Percentiles rank a stretch among this genome's conserved stretches.
These are phyloP conservation scores for Rubia occidens DNA, from an alignment of 305 asterid species.

Conservation along the genomic window DNA sequence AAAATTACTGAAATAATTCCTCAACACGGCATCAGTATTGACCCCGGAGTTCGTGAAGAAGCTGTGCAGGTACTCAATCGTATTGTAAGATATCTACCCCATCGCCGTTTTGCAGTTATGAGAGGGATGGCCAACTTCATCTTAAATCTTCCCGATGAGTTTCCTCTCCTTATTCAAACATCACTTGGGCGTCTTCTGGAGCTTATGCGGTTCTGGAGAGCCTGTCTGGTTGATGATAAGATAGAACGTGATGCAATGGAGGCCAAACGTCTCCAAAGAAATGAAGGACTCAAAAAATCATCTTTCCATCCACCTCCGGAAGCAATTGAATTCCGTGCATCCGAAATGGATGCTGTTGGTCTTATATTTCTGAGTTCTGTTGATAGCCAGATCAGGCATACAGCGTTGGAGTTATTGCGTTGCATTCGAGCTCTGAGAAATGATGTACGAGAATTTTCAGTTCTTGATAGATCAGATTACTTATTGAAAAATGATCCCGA, in stretches of 20 bases:
- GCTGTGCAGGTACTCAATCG: conserved; percentile 95
- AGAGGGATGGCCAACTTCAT: conserved; percentile 95
- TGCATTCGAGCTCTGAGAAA: conserved; percentile 87
- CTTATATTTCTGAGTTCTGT: conserved; percentile 95
- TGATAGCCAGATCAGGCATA: conserved; percentile 97
- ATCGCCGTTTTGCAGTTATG: conserved; percentile 98
- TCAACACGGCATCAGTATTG: conserved; percentile 97
- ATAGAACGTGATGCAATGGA: conserved; percentile 49
- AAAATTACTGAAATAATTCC: conserved; percentile 96
- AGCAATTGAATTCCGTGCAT: conserved; percentile 77
- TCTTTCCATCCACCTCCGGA: conserved; percentile 75
- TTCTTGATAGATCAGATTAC: conserved; percentile 55
- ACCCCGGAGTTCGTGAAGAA: conserved; percentile 99
- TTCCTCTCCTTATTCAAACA: conserved; percentile 97
- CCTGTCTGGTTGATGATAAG: conserved; percentile 73
- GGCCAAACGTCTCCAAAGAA: conserved; percentile 69
- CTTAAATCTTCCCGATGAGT: conserved; percentile 92
- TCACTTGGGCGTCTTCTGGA: conserved; percentile 96
- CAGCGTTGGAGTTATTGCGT: conserved; percentile 92
- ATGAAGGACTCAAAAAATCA: conserved; percentile 81
- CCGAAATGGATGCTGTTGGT: conserved; percentile 98
- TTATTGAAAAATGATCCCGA: conserved; percentile 63
- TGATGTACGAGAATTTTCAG: conserved; percentile 63
- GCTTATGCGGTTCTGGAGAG: conserved; percentile 98
- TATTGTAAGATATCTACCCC: conserved; percentile 85